Conservation (phyloP, 345 rosid genomes). For the Eucalyptus sp. region DNA sequence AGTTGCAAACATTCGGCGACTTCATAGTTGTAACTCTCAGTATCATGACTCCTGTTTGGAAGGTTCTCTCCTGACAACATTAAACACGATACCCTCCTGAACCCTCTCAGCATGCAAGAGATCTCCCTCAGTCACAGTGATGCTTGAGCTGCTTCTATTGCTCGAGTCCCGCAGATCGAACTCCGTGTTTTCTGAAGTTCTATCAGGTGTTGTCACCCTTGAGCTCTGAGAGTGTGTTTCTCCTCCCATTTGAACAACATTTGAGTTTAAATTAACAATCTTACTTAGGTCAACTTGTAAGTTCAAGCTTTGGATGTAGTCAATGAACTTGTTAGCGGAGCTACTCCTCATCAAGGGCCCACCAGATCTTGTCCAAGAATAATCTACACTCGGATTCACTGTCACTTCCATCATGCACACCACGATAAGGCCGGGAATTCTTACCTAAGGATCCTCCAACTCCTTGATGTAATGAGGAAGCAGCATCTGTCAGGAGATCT, state of each 20-base stretch:
- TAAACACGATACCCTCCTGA: conserved; percentile 54
- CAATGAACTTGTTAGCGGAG: conserved; percentile 68
- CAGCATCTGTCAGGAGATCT: conserved; percentile 23
- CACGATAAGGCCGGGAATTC: conserved; percentile 21
- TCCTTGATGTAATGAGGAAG: conserved; percentile 30
- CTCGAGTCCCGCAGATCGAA: conserved; percentile 17
- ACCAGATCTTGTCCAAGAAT: conserved; percentile 93
- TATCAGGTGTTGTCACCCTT: conserved; percentile 26
- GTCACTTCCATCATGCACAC: conserved; percentile 58
- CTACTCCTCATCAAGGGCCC: conserved; percentile 97
- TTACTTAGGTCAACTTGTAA: conserved; percentile 32
- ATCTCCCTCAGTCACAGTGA: conserved; percentile 72
- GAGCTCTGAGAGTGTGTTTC: conserved; percentile 29
- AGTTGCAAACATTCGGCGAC: conserved; percentile 54
- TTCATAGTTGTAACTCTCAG: conserved; percentile 23
- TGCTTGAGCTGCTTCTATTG: conserved; percentile 35
- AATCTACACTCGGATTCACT: conserved; percentile 68
- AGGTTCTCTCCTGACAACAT: conserved; percentile 44
- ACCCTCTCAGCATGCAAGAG: conserved; percentile 65
- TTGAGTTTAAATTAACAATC: conserved; percentile 24
- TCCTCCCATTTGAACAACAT: conserved; percentile 18
- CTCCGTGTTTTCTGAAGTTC: conserved; percentile 21
- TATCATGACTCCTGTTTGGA: conserved; percentile 12
- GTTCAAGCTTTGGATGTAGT: conserved; percentile 62
- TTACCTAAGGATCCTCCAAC: conserved; percentile 30